Conservation (phyloP, 768 basidiomycete species). For the Sistotremastrum suecicum region DNA sequence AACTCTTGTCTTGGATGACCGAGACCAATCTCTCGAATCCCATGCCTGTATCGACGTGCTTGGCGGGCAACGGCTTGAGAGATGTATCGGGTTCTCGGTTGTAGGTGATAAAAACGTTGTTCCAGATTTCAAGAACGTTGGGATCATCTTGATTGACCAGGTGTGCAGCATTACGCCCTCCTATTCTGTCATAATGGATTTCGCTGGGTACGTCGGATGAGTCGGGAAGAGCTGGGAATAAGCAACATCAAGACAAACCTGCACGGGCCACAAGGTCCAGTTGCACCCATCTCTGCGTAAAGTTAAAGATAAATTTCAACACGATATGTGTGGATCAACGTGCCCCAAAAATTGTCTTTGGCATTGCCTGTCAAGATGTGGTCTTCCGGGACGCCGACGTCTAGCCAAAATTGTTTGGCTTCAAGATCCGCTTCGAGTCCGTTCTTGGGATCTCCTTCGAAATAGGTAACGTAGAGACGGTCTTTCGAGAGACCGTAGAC, state of each 20-base stretch:
- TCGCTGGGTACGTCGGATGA: conserved; percentile 38
- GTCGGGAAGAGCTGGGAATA: background rate
- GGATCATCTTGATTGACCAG: conserved; percentile 96
- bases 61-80: conserved; percentile 67
- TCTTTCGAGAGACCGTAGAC: conserved; percentile 84
- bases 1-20: conserved; percentile 75
- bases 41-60: conserved; percentile 99
- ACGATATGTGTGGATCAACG: conserved; percentile 12
- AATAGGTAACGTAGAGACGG: conserved; percentile 93
- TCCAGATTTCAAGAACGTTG: conserved; percentile 97
- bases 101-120: conserved; percentile 99
- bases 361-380: conserved; percentile 89
- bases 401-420: conserved; percentile 75
- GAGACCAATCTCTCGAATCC: conserved; percentile 97
- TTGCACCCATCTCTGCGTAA: conserved; percentile 85
- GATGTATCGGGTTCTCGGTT: conserved; percentile 87
- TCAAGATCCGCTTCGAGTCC: conserved; percentile 82
- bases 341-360: conserved; percentile 99
- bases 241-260: conserved; percentile 30
- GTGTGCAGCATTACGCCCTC: conserved; percentile 87
- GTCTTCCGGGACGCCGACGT: conserved; percentile 77
- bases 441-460: conserved; percentile 81
- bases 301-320: conserved; percentile 3
- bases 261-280: conserved; percentile 96
- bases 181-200: conserved; percentile 93